phyloP scores from a whole-genome alignment of 169 alveolate genomes.

The Besnoitia besnoiti region DNA sequence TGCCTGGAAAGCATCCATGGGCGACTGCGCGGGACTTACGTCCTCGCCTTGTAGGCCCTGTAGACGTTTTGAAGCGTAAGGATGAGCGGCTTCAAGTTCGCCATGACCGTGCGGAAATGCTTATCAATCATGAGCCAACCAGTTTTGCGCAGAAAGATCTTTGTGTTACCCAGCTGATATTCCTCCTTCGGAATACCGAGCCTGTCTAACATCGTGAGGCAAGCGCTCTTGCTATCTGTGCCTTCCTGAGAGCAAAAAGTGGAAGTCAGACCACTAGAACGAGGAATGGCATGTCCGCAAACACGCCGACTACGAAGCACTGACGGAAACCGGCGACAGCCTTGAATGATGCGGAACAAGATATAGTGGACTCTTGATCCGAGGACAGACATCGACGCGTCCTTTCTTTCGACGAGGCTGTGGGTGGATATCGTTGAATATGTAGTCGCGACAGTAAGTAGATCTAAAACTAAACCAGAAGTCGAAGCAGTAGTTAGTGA shows the following conservation, averaged over 20 bases:
- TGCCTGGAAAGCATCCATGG: neutral
- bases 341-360: too few relatives aligned
- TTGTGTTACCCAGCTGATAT: conserved; percentile 73
- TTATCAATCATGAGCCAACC: conserved; percentile 76
- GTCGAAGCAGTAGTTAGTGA: too few relatives aligned
- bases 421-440: too few relatives aligned
- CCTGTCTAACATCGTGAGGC: conserved; percentile 69
- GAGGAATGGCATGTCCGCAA: too few relatives aligned
- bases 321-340: too few relatives aligned
- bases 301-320: too few relatives aligned
- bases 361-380: too few relatives aligned
- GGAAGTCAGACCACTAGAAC: too few relatives aligned
- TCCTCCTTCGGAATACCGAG: conserved; percentile 72
- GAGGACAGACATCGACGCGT: too few relatives aligned
- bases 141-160: conserved; percentile 70
- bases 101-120: conserved; percentile 69
- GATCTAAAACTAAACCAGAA: too few relatives aligned
- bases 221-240: conserved; percentile 62
- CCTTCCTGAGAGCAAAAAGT: conserved; percentile 62
- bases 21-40: conserved; percentile 5
- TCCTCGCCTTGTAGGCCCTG: conserved; percentile 66
- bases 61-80: conserved; percentile 68
- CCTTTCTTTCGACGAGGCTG: too few relatives aligned
- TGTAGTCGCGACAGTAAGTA: too few relatives aligned
- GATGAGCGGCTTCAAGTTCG: conserved; percentile 71